phyloP scores from a whole-genome alignment of 2,329 filamentous ascomycete species.

The Ampelomyces quisqualis region DNA sequence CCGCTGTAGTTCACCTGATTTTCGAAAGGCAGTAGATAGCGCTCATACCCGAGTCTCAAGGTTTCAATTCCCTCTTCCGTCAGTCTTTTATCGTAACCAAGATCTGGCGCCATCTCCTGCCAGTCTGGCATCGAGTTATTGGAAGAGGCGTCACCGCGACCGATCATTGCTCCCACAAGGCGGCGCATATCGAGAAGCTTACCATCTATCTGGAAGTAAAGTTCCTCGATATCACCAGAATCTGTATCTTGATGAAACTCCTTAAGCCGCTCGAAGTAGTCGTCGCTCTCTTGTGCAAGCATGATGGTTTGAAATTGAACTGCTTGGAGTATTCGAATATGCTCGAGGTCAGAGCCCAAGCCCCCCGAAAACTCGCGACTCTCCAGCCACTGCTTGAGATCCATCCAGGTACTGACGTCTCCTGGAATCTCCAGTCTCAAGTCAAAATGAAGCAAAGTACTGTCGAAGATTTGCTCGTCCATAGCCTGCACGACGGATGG shows the following conservation, averaged over 20 bases:
- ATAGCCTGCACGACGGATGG: background rate
- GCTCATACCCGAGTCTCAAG: too few species aligned
- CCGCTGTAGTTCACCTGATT: too few species aligned
- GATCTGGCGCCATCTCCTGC: too few species aligned
- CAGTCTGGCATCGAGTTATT: too few species aligned
- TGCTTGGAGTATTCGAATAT: background rate
- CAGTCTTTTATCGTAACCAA: too few species aligned
- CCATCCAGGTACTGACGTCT: background rate
- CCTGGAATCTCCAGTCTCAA: background rate
- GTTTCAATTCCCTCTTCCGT: too few species aligned
- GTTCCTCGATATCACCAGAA: background rate
- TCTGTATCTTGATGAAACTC: background rate
- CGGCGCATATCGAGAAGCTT: too few species aligned
- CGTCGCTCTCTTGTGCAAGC: background rate
- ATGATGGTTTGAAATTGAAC: background rate
- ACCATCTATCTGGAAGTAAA: background rate
- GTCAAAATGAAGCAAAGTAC: background rate
- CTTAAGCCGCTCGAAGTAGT: background rate
- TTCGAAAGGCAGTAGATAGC: too few species aligned
- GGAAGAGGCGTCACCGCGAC: too few species aligned
- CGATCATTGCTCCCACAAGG: too few species aligned
- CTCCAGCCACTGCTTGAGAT: conserved; percentile 1
- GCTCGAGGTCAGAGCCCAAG: background rate
- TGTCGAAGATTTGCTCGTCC: background rate
- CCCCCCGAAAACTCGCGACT: background rate